Evolutionary conservation across 1,284 basidiomycete species (phyloP).

Genomic region (Microbotryum saponariae): DNA sequence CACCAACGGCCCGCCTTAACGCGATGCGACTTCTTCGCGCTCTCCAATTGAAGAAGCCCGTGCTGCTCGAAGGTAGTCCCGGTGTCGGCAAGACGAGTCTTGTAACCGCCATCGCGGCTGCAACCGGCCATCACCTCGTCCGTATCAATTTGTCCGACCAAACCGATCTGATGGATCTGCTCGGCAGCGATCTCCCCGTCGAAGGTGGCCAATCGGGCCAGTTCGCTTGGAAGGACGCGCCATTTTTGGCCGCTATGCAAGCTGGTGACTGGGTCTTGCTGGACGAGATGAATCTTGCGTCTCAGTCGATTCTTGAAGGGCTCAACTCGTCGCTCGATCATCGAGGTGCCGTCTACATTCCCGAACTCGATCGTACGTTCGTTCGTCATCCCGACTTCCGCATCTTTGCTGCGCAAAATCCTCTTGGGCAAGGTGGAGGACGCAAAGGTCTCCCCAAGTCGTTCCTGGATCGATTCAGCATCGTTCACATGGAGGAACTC

Average conservation of each 20-base stretch:
- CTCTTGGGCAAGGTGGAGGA: conserved; percentile 90
- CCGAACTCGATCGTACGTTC: conserved; percentile 88
- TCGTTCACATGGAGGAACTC: conserved; percentile 88
- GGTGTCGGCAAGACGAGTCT: conserved; percentile 99
- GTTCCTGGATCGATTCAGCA: conserved; percentile 95
- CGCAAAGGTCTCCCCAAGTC: conserved; percentile 96
- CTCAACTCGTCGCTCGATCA: conserved; percentile 96
- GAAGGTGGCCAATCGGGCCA: conserved; percentile 86
- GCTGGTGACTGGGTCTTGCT: conserved; percentile 92
- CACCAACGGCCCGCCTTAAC: conserved; percentile 82
- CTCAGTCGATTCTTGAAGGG: conserved; percentile 80
- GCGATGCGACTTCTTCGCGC: conserved; percentile 83
- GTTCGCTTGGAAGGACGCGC: conserved; percentile 96
- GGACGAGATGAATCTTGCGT: conserved; percentile 57
- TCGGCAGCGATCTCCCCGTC: conserved; percentile 92
- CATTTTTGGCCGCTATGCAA: conserved; percentile 87
- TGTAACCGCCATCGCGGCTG: conserved; percentile 74
- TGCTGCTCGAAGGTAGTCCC: conserved; percentile 93
- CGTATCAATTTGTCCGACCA: conserved; percentile 99
- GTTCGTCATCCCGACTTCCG: conserved; percentile 82
- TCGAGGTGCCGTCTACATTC: conserved; percentile 88
- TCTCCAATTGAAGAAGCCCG: conserved; percentile 81
- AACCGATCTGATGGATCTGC: conserved; percentile 92
- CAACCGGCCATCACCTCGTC: conserved; percentile 69
- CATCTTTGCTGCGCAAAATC: conserved; percentile 97